A percentile compares a stretch with the other conserved stretches of the same genome.
Conservation (phyloP, 495 filamentous ascomycete genomes). For the Penicillium tannophilum region DNA sequence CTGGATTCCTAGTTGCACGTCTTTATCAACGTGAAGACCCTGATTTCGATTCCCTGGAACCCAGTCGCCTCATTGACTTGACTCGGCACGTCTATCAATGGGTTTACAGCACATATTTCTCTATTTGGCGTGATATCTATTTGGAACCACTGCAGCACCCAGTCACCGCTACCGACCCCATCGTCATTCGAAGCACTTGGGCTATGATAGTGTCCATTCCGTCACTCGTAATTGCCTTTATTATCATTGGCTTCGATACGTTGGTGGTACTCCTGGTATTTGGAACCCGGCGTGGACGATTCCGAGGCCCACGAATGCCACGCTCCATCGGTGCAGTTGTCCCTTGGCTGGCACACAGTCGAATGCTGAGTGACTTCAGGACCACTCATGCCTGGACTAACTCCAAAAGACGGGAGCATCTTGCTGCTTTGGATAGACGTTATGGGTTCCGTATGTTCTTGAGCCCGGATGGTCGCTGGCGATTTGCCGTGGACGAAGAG, state of each 20-base stretch:
- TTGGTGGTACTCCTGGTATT: constrained; percentile 43
- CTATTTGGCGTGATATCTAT: constrained; percentile 42
- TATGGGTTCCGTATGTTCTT: constrained; percentile 43
- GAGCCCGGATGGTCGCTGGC: constrained; percentile 34
- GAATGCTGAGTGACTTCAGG: constrained; percentile 40
- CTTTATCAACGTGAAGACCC: constrained; percentile 36
- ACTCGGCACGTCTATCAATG: constrained; percentile 44
- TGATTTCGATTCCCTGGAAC: constrained; percentile 31
- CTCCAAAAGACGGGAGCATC: constrained; percentile 33
- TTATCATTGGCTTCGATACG: constrained; percentile 41
- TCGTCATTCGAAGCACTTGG: constrained; percentile 39
- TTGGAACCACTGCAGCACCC: constrained; percentile 31
- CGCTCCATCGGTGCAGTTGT: constrained; percentile 43
- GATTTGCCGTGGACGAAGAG: constrained; percentile 44
- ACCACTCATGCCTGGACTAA: constrained; percentile 39
- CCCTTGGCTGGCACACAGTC: constrained; percentile 45
- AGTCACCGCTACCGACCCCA: constrained; percentile 28
- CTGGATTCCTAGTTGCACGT: constrained; percentile 42
- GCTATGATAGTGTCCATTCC: constrained; percentile 38
- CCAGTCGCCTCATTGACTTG: constrained; percentile 26
- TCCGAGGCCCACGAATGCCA: constrained; percentile 42
- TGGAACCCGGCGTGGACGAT: constrained; percentile 41
- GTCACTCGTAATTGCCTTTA: constrained; percentile 33
- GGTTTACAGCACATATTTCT: constrained; percentile 47
- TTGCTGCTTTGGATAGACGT: constrained; percentile 33